phyloP scores from a whole-genome alignment of 306 rosid species.

The Rosa persica region DNA sequence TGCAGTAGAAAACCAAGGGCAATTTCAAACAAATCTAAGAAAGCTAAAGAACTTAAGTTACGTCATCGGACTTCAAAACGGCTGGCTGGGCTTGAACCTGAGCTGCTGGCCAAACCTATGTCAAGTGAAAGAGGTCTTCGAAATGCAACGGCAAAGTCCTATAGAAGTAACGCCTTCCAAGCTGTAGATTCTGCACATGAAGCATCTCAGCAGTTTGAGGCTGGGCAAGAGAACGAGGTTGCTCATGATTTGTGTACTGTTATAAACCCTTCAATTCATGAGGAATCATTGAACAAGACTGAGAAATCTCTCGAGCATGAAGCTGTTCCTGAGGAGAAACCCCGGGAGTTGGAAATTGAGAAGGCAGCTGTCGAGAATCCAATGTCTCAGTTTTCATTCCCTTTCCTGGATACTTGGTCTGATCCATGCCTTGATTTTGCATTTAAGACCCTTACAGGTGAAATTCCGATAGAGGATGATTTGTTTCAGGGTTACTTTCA shows the following conservation, averaged over 20 bases:
- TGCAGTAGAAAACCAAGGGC: conserved; percentile 31
- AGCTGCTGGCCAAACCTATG: conserved; percentile 37
- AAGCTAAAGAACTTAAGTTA: conserved; percentile 39
- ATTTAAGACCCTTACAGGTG: conserved; percentile 82
- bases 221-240: conserved; percentile 23
- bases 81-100: conserved; percentile 59
- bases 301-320: conserved; percentile 28
- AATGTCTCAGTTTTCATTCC: conserved; percentile 53
- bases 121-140: conserved; percentile 46
- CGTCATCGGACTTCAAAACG: conserved; percentile 55
- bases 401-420: conserved; percentile 76
- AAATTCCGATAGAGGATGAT: conserved; percentile 68
- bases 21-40: conserved; percentile 39
- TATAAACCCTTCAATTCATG: conserved; percentile 16
- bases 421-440: conserved; percentile 87
- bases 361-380: conserved; percentile 40
- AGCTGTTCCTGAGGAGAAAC: conserved; percentile 26
- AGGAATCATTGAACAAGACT: conserved; percentile 33
- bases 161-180: conserved; percentile 26
- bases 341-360: conserved; percentile 33
- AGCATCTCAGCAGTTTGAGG: conserved; percentile 29
- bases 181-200: conserved; percentile 29
- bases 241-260: conserved; percentile 10
- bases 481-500: conserved; percentile 50
- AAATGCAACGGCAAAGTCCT: conserved; percentile 35